Base-by-base conservation (phyloP, 75 land plant species). In the Cryptomeria japonica region DNA sequence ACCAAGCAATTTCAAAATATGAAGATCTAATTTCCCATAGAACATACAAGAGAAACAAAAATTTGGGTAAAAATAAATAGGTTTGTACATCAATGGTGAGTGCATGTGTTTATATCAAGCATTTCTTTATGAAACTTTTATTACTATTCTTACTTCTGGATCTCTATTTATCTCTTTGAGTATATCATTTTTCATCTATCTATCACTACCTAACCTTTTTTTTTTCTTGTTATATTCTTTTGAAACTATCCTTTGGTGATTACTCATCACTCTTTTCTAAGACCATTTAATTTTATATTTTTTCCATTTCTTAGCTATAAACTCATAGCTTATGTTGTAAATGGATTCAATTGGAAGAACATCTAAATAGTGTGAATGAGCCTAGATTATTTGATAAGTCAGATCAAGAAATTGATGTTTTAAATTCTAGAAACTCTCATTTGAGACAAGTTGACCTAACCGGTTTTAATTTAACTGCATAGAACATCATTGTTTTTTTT, bases 51-150 rank as follows among this genome's bases (percentile, higher is more conserved):
- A 92, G 90, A 87, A 89, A 89, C 61, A 96, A 96, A 86, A 87
- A 77, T 90, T 87, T 84, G 44, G 87, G 89, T 86, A 87, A 90
- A 31, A 96, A 93, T 87, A 97, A 93, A 91, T 93, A 97, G 32
- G 89, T 94, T 84, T 93, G 95, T 55, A 92, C 95, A 41, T 95
- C 99, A 49, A 76, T 96, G 76, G 95, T 90, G n/a, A 96, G 95
- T 85, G 87, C 83, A 87, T 88, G 95, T 94, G 97, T 95, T 85
- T 87, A 92, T 91, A 53, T 88, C 2, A 32, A 25, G 5, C 22
- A 79, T 41, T 79, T 79, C 28, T 41, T 79, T 79, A 11, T 79
- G 28, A 79, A 79, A 38, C 3, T 79, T 39, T 13, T 22, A 41
- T 39, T 79, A 7, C n/a, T 2, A 4, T 2, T 39, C 41, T 39